A percentile compares a stretch with the other conserved stretches of the same genome.
These are phyloP conservation scores for Candida dubliniensis DNA, from an alignment of 1,139 yeast species.

Conservation along the genomic window DNA sequence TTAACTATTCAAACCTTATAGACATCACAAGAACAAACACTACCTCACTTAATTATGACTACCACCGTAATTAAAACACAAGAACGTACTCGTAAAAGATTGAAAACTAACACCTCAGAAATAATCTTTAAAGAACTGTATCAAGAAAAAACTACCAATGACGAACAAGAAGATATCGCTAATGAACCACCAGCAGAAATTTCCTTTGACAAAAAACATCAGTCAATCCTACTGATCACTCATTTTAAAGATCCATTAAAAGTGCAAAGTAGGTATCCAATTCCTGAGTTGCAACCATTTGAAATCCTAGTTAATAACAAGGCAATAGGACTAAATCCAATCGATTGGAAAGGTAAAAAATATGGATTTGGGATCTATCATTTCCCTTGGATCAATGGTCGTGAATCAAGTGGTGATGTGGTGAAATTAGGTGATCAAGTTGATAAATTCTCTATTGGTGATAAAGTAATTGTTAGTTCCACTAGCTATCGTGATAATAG, in stretches of 20 bases:
- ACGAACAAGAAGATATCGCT: not conserved
- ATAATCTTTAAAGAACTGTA: constrained; percentile 1
- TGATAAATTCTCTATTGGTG: constrained; percentile 24
- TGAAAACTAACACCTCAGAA: constrained; percentile 7
- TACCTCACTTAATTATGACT: not conserved
- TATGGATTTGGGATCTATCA: constrained; percentile 48
- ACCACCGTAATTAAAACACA: constrained; percentile 6
- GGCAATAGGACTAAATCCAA: constrained; percentile 47
- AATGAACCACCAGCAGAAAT: constrained; percentile 5
- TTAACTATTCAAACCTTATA: no score
- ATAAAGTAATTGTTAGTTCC: constrained; percentile 41
- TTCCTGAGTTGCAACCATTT: constrained; percentile 22
- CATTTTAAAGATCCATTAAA: constrained; percentile 19
- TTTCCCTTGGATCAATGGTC: constrained; percentile 52
- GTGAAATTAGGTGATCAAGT: constrained; percentile 34
- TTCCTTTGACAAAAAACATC: constrained; percentile 10
- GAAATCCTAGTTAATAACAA: constrained; percentile 41
- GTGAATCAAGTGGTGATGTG: constrained; percentile 45
- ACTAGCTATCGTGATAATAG: constrained; percentile 48
- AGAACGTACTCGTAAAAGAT: constrained; percentile 13
- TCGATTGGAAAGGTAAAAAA: constrained; percentile 53
- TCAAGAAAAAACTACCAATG: not conserved
- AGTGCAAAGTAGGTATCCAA: constrained; percentile 15
- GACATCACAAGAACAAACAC: no score
- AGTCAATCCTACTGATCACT: constrained; percentile 16